These are phyloP conservation scores for Corylus heterophylla DNA, from an alignment of 306 rosid genomes.

Conservation along the genomic window DNA sequence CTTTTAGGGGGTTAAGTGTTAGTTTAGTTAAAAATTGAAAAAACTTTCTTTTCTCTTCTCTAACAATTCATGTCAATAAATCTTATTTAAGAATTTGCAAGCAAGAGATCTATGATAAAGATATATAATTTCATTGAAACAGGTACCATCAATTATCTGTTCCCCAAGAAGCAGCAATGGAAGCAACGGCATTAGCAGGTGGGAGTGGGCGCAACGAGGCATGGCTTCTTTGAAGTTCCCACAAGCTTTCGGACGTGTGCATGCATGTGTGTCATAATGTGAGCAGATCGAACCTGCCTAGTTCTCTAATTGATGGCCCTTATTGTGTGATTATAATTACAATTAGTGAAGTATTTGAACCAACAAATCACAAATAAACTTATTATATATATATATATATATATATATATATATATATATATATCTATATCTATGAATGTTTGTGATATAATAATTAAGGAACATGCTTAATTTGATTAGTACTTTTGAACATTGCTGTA, in stretches of 20 bases:
- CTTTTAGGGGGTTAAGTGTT: too few relatives aligned
- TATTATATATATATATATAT: neutral
- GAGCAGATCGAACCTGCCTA: too few relatives aligned
- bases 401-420: neutral
- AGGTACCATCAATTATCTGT: neutral
- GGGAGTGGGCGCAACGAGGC: conserved; percentile 13
- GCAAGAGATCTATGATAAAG: neutral
- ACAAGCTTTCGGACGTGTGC: neutral
- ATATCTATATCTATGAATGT: neutral
- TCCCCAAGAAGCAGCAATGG: neutral
- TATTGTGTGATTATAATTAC: neutral
- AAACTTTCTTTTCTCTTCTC: too few relatives aligned
- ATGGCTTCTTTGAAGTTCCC: conserved; percentile 23
- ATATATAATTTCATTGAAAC: neutral
- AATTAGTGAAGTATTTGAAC: neutral
- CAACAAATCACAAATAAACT: neutral
- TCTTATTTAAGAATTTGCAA: neutral
- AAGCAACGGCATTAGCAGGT: neutral
- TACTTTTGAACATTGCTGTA: neutral
- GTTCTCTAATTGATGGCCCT: neutral
- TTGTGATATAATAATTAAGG: neutral
- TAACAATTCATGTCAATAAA: neutral
- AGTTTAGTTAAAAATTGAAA: too few relatives aligned
- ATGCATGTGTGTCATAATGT: neutral
- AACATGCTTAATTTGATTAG: neutral